A percentile compares a stretch with the other conserved stretches of the same genome.
Evolutionary conservation across 2,329 filamentous ascomycete species (phyloP).

Genomic region (Colletotrichum tofieldiae): DNA sequence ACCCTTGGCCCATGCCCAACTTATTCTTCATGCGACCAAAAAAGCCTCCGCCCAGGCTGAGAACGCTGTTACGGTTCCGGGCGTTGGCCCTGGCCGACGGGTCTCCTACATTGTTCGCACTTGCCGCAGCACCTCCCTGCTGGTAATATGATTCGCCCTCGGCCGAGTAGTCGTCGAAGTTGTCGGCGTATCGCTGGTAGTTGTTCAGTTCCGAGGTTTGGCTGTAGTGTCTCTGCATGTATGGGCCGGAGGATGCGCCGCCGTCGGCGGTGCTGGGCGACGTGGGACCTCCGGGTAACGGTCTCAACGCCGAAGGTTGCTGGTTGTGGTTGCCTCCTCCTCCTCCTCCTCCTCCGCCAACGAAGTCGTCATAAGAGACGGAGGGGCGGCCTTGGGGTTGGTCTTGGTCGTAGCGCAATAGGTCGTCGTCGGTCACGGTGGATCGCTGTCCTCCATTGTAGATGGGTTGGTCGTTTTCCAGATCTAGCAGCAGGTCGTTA

Average conservation of each 20-base stretch:
- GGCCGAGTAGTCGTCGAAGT: conserved; percentile 85
- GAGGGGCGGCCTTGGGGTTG: conserved; percentile 79
- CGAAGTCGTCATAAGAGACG: conserved; percentile 94
- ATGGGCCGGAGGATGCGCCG: conserved; percentile 57
- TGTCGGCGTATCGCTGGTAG: conserved; percentile 92
- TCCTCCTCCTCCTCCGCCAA: conserved; percentile 71
- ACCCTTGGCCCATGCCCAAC: conserved; percentile 88
- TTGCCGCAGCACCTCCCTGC: conserved; percentile 63
- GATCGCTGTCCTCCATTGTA: conserved; percentile 85
- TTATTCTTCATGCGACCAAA: conserved; percentile 91
- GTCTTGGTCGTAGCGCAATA: conserved; percentile 80
- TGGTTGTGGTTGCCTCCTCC: conserved; percentile 50
- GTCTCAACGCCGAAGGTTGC: conserved; percentile 60
- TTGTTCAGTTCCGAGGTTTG: conserved; percentile 89
- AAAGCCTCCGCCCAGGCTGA: conserved; percentile 88
- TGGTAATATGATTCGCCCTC: conserved; percentile 90
- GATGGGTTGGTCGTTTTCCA: conserved; percentile 78
- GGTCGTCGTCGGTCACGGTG: conserved; percentile 85
- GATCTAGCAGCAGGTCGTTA: conserved; percentile 80
- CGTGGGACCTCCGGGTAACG: conserved; percentile 50
- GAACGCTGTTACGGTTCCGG: conserved; percentile 88
- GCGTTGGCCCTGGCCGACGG: conserved; percentile 63
- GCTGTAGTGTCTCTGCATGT: conserved; percentile 67
- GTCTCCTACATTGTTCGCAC: conserved; percentile 43
- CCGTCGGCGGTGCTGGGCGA: conserved; percentile 40